Percentiles rank a stretch among this genome's conserved stretches.
phyloP scores from a whole-genome alignment of 2,329 filamentous ascomycete genomes.

The Colletotrichum higginsianum region DNA sequence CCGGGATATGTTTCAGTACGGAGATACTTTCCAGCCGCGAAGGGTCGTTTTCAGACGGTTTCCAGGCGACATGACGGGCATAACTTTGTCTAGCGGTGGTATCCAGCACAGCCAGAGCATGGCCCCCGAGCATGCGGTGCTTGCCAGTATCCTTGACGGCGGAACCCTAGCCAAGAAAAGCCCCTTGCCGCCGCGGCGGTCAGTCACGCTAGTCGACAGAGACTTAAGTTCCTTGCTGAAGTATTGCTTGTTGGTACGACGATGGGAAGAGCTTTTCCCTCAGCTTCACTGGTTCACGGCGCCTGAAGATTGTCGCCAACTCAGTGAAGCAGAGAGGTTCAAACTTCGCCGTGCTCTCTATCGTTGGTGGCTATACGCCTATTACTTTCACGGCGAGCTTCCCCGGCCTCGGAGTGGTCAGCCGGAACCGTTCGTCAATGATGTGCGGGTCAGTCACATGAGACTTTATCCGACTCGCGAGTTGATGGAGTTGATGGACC shows the following conservation, averaged over 20 bases:
- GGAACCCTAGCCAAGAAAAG: slow-evolving; percentile 12
- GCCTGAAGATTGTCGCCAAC: slow-evolving; percentile 60
- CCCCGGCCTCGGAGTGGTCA: slow-evolving; percentile 55
- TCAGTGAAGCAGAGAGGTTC: slow-evolving; percentile 59
- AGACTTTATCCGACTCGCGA: slow-evolving; percentile 60
- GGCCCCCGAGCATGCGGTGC: not conserved
- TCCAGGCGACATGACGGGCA: slow-evolving; percentile 49
- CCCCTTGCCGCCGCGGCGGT: slow-evolving; percentile 39
- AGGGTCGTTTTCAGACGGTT: slow-evolving; percentile 57
- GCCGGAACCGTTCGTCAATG: slow-evolving; percentile 57
- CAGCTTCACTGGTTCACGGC: slow-evolving; percentile 63
- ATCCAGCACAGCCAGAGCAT: not conserved
- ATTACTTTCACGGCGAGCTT: slow-evolving; percentile 65
- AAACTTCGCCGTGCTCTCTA: slow-evolving; percentile 67
- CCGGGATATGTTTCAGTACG: slow-evolving; percentile 52
- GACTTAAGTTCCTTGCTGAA: slow-evolving; percentile 53
- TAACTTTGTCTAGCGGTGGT: slow-evolving; percentile 41
- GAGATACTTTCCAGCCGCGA: slow-evolving; percentile 56
- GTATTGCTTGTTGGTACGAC: slow-evolving; percentile 54
- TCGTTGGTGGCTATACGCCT: slow-evolving; percentile 69
- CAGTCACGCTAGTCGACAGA: slow-evolving; percentile 50
- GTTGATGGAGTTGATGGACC: slow-evolving; percentile 61
- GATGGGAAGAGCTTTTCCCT: slow-evolving; percentile 58
- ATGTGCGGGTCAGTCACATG: slow-evolving; percentile 60
- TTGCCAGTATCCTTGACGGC: slow-evolving; percentile 3